A percentile compares a stretch with the other conserved stretches of the same genome.
phyloP scores from a whole-genome alignment of 2,329 filamentous ascomycete species.

The Pestalotiopsis fici region DNA sequence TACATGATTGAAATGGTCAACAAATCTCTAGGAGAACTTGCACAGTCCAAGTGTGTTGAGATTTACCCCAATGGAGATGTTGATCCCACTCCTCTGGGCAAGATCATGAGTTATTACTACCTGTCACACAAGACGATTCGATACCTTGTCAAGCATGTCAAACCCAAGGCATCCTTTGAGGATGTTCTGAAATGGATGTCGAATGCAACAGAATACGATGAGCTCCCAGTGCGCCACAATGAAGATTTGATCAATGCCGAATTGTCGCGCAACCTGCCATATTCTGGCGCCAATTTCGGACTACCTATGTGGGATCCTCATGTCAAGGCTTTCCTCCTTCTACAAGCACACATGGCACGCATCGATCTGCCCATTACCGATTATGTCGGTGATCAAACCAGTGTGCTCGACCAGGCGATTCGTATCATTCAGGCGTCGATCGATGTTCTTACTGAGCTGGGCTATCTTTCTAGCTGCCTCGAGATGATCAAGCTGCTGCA shows the following conservation, averaged over 20 bases:
- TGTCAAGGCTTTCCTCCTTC: slow-evolving; percentile 89
- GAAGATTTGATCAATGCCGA: slow-evolving; percentile 97
- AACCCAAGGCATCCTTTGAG: slow-evolving; percentile 72
- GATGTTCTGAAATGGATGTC: slow-evolving; percentile 93
- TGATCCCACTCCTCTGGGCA: slow-evolving; percentile 86
- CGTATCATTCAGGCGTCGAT: slow-evolving; percentile 96
- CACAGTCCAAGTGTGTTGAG: slow-evolving; percentile 80
- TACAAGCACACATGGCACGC: slow-evolving; percentile 94
- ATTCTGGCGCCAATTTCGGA: slow-evolving; percentile 59
- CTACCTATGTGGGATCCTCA: slow-evolving; percentile 98
- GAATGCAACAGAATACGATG: slow-evolving; percentile 91
- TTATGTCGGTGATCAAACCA: slow-evolving; percentile 91
- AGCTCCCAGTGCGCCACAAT: slow-evolving; percentile 95
- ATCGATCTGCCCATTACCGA: slow-evolving; percentile 92
- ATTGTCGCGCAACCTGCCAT: slow-evolving; percentile 77
- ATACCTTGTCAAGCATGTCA: slow-evolving; percentile 76
- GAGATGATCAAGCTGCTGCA: slow-evolving; percentile 86
- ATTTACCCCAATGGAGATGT: slow-evolving; percentile 87
- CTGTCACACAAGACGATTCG: slow-evolving; percentile 93
- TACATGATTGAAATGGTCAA: slow-evolving; percentile 95
- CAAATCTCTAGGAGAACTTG: slow-evolving; percentile 79
- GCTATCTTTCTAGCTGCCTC: slow-evolving; percentile 73
- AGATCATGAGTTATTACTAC: slow-evolving; percentile 99
- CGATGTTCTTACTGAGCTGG: slow-evolving; percentile 90
- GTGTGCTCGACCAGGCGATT: slow-evolving; percentile 91